Percentiles rank a stretch among this genome's conserved stretches.
Evolutionary conservation across 805 yeast genomes (phyloP).

Genomic region (Wickerhamomyces canadensis): DNA sequence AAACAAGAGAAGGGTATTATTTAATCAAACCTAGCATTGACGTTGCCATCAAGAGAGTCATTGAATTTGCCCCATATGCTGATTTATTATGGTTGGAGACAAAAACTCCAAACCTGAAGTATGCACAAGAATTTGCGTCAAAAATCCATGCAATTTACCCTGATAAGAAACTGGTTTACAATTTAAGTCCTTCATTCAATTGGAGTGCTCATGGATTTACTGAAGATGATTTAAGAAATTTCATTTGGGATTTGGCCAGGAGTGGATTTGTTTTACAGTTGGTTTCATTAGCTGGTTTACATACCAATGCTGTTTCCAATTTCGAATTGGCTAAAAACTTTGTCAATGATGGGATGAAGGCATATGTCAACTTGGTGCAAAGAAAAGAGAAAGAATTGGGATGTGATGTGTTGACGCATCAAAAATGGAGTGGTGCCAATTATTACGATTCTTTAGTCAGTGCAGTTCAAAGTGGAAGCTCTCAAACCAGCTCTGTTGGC

Average conservation of each 20-base stretch:
- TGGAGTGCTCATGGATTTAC: conserved; percentile 54
- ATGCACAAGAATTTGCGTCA: conserved; percentile 40
- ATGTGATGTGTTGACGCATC: conserved; percentile 54
- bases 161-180: conserved; percentile 51
- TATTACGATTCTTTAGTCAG: conserved; percentile 41
- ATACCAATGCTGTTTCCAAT: conserved; percentile 45
- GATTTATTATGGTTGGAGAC: conserved; percentile 62
- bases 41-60: conserved; percentile 48
- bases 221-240: conserved; percentile 38
- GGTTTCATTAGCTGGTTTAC: conserved; percentile 57
- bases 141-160: conserved; percentile 43
- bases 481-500: conserved; percentile 39
- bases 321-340: conserved; percentile 46
- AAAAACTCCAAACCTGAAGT: conserved; percentile 47
- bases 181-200: conserved; percentile 55
- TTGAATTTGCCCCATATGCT: conserved; percentile 51
- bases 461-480: conserved; percentile 37
- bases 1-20: conserved; percentile 54
- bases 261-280: conserved; percentile 54
- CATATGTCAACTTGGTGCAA: conserved; percentile 51
- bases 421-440: conserved; percentile 60
- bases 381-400: conserved; percentile 36
- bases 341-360: conserved; percentile 50
- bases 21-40: conserved; percentile 44
- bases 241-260: conserved; percentile 49